Percentiles rank a stretch among this genome's conserved stretches.
These are phyloP conservation scores for Penicillium sp. DNA, from an alignment of 2,329 filamentous ascomycete genomes.

Conservation along the genomic window DNA sequence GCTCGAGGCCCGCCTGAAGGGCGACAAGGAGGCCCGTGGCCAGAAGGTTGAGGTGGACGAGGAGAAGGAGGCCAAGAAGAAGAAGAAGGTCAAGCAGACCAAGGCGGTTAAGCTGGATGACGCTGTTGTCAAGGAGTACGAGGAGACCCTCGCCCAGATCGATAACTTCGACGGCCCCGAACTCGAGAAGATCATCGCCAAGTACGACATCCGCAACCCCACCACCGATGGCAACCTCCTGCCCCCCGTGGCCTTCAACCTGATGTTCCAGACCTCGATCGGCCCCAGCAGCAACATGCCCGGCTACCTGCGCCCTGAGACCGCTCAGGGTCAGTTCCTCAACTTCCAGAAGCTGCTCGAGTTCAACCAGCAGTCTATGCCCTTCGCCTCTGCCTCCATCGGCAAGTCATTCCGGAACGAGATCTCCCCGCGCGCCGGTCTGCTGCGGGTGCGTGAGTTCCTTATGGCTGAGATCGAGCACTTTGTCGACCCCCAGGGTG, in stretches of 20 bases:
- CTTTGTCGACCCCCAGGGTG: slow-evolving; percentile 85
- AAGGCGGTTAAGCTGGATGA: slow-evolving; percentile 92
- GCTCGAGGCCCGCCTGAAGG: slow-evolving; percentile 75
- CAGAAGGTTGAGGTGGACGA: slow-evolving; percentile 60
- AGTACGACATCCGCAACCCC: slow-evolving; percentile 85
- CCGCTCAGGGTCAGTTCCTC: slow-evolving; percentile 93
- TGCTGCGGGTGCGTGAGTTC: slow-evolving; percentile 91
- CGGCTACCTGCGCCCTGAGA: slow-evolving; percentile 85
- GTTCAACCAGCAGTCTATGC: slow-evolving; percentile 91
- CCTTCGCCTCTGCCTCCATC: slow-evolving; percentile 92
- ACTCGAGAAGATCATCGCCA: slow-evolving; percentile 77
- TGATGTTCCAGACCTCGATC: slow-evolving; percentile 97
- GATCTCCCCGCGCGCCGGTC: slow-evolving; percentile 83
- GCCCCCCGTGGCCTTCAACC: slow-evolving; percentile 84
- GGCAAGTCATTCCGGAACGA: slow-evolving; percentile 98
- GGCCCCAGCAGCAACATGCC: slow-evolving; percentile 80
- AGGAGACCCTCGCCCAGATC: slow-evolving; percentile 82
- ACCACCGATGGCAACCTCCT: slow-evolving; percentile 65
- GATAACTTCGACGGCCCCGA: slow-evolving; percentile 88
- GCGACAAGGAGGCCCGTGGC: slow-evolving; percentile 84
- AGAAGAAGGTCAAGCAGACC: too few species aligned
- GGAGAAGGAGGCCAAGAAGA: too few species aligned
- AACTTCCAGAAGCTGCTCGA: slow-evolving; percentile 95
- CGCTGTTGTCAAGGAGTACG: slow-evolving; percentile 75
- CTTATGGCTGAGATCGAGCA: slow-evolving; percentile 99